phyloP scores from a whole-genome alignment of 1,139 yeast genomes.

The Nakaseomyces uthaithaninus region DNA sequence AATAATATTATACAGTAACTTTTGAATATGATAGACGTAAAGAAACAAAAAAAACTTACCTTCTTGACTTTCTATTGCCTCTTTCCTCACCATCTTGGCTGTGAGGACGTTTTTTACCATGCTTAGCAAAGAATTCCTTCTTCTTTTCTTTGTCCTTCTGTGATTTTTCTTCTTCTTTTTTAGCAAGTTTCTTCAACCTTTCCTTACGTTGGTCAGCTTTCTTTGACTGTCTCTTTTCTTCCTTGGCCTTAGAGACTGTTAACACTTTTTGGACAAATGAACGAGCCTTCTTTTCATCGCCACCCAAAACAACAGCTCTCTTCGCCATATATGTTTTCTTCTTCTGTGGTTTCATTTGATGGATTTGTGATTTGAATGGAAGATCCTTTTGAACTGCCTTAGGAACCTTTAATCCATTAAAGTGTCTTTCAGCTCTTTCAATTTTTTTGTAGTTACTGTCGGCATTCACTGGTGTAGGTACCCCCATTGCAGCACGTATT shows the following conservation, averaged over 20 bases:
- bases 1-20: not conserved
- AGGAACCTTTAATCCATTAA: conserved; percentile 83
- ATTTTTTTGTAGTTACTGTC: conserved; percentile 70
- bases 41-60: conserved; percentile 12
- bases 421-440: conserved; percentile 78
- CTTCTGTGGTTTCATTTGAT: conserved; percentile 80
- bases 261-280: conserved; percentile 80
- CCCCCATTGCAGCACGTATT: conserved; percentile 67
- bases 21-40: conserved; percentile 1
- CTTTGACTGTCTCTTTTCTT: conserved; percentile 64
- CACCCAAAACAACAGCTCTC: conserved; percentile 88
- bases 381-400: conserved; percentile 62
- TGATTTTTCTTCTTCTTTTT: conserved; percentile 57
- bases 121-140: conserved; percentile 73
- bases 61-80: conserved; percentile 22
- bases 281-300: conserved; percentile 90
- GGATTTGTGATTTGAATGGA: conserved; percentile 88
- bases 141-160: conserved; percentile 80
- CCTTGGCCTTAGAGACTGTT: conserved; percentile 80
- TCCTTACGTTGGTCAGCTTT: conserved; percentile 72
- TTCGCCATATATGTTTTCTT: conserved; percentile 77
- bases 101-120: conserved; percentile 58
- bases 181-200: conserved; percentile 64
- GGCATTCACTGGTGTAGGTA: conserved; percentile 58
- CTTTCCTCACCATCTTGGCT: conserved; percentile 35